phyloP scores from a whole-genome alignment of 2,329 filamentous ascomycete genomes.

The Diaporthe batatas region DNA sequence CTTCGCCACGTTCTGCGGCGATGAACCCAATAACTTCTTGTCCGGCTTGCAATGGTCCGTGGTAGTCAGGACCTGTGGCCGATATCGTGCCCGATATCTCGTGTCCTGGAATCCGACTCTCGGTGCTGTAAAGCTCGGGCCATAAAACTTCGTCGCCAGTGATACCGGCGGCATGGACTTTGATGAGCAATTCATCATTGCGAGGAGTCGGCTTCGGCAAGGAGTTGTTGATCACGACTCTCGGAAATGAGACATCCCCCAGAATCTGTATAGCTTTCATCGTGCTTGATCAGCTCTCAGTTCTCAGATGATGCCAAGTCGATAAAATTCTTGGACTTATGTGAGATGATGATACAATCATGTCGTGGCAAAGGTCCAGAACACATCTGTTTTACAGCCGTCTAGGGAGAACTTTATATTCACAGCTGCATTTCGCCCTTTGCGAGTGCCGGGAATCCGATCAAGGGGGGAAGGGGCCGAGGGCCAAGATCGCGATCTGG shows the following conservation, averaged over 20 bases:
- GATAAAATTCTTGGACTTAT: neutral
- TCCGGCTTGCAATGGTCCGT: neutral
- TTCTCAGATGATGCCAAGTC: neutral
- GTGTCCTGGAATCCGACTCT: neutral
- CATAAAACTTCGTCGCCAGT: slow-evolving; percentile 17
- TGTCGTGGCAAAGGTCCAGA: neutral
- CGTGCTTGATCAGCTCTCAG: neutral
- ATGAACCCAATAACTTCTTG: slow-evolving; percentile 1
- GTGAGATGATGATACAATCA: neutral
- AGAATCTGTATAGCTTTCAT: slow-evolving; percentile 19
- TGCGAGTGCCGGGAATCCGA: neutral
- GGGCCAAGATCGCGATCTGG: too few relatives aligned
- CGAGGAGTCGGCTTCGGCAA: neutral
- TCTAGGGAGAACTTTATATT: neutral
- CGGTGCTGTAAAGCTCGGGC: slow-evolving; percentile 11
- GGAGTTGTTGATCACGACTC: neutral
- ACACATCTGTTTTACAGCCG: neutral
- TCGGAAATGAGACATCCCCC: slow-evolving; percentile 6
- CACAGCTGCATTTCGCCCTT: too few relatives aligned
- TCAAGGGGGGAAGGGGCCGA: neutral
- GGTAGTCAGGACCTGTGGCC: neutral
- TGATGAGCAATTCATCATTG: neutral
- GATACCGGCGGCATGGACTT: neutral
- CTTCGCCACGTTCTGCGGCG: neutral
- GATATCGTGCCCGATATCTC: neutral